Percentiles rank a stretch among this genome's conserved stretches.
These are phyloP conservation scores for Metschnikowia colocasiae DNA, from an alignment of 805 yeast genomes.

Conservation along the genomic window DNA sequence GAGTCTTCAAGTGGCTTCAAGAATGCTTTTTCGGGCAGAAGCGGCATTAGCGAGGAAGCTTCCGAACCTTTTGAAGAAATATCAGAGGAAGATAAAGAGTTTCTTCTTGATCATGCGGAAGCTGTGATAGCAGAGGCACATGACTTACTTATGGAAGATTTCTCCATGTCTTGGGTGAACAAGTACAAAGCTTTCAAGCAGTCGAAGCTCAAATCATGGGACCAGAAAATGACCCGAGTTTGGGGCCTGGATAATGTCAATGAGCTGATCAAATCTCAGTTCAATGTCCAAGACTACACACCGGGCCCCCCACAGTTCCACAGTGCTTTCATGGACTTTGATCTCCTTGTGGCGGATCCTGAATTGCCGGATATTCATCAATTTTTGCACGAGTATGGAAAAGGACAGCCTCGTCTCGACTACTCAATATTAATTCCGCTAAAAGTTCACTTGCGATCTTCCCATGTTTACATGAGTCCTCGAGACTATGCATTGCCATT, in stretches of 20 bases:
- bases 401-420: slow-evolving; percentile 50
- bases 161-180: slow-evolving; percentile 34
- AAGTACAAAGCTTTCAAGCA: slow-evolving; percentile 27
- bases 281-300: slow-evolving; percentile 32
- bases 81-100: background rate
- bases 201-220: slow-evolving; percentile 26
- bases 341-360: slow-evolving; percentile 27
- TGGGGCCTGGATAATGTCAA: slow-evolving; percentile 37
- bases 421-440: slow-evolving; percentile 57
- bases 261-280: slow-evolving; percentile 30
- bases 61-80: slow-evolving; percentile 10
- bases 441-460: slow-evolving; percentile 34
- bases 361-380: slow-evolving; percentile 33
- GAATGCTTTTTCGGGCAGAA: background rate
- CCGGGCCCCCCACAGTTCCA: slow-evolving; percentile 34
- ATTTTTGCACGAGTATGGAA: slow-evolving; percentile 33
- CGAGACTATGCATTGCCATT: slow-evolving; percentile 45
- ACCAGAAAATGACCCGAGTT: slow-evolving; percentile 20
- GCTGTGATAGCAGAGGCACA: slow-evolving; percentile 26
- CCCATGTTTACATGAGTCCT: slow-evolving; percentile 15
- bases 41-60: background rate
- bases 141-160: slow-evolving; percentile 22
- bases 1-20: background rate
- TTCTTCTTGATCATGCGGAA: slow-evolving; percentile 23
- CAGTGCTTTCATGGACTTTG: slow-evolving; percentile 28